phyloP scores from a whole-genome alignment of 2,329 filamentous ascomycete species.

The Dothistroma pini region DNA sequence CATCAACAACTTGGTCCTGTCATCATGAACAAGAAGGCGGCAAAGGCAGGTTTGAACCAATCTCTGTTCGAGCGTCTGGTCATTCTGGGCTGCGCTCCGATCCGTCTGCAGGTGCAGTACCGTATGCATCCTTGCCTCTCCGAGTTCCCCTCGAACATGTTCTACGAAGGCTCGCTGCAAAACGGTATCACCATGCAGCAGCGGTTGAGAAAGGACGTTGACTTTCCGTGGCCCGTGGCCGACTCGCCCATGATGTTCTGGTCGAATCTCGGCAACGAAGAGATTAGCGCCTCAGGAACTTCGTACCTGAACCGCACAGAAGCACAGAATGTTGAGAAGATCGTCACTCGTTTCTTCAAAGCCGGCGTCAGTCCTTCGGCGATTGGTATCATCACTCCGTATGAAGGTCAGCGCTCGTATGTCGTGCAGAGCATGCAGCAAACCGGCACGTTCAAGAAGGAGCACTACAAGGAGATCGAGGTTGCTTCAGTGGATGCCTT shows the following conservation, averaged over 20 bases:
- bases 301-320: slow-evolving; percentile 98
- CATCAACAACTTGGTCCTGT: slow-evolving; percentile 97
- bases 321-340: slow-evolving; percentile 96
- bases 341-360: slow-evolving; percentile 98
- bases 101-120: slow-evolving; percentile 94
- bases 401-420: slow-evolving; percentile 96
- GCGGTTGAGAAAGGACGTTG: slow-evolving; percentile 84
- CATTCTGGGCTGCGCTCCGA: slow-evolving; percentile 83
- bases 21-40: slow-evolving; percentile 99
- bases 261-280: slow-evolving; percentile 96
- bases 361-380: slow-evolving; percentile 90
- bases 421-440: slow-evolving; percentile 99
- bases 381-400: slow-evolving; percentile 97
- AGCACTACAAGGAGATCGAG: slow-evolving; percentile 97
- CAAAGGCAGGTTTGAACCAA: slow-evolving; percentile 94
- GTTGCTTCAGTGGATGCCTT: slow-evolving; percentile 98
- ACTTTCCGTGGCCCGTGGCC: slow-evolving; percentile 94
- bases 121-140: slow-evolving; percentile 98
- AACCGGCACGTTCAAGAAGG: slow-evolving; percentile 95
- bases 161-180: slow-evolving; percentile 95
- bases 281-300: slow-evolving; percentile 95
- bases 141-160: slow-evolving; percentile 99
- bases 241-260: slow-evolving; percentile 99
- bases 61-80: slow-evolving; percentile 97
- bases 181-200: slow-evolving; percentile 92